Evolutionary conservation across 306 rosid genomes (phyloP), one percentile per base, ranked within the genome.

Genomic region (Nissolia schottii): DNA sequence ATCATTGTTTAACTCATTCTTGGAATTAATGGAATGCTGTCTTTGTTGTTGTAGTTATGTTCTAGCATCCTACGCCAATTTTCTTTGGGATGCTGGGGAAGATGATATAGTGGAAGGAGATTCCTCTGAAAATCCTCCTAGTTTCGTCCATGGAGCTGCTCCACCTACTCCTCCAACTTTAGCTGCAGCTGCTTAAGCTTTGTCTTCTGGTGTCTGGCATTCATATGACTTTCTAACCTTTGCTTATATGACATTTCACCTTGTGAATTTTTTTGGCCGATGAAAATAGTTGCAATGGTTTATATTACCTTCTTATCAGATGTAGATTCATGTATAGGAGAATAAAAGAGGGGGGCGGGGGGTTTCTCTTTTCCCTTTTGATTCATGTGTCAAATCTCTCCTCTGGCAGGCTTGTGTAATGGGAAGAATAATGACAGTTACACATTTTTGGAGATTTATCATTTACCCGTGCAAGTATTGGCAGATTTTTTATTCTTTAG

Each of bases 11-110:
- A 70, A 35, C 60, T 74, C 7, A 10, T 45, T 67, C 51, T 56
- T 51, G 64, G 70, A 59, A 59, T 61, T 77, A 76, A 77, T 6
- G 43, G 2, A 11, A 20, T 15, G 59, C 16, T 77, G 71, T 59
- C 6, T 25, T 70, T 67, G 60, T 48, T 79, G 35, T 32, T 87
- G 92, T 82, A 93, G 97, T 79, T 85, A 81, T 80, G 94, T 93
- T 77, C 71, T 90, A 14, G 98, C 97, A 55, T 87, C 96, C 0
- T 90, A 90, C 27, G 98, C 98, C 24, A 85, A 71, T 60, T 90
- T 93, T 73, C 96, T 93, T 22, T 93, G 98, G 98, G 98, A 93
- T 49, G 85, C 92, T 1, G 90, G 82, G 50, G 98, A 87, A 51
- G 97, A 74, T 0, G 77, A 77, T 27, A 80, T 48, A 27, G 79